Percentiles rank a stretch among this genome's conserved stretches.
Conservation (phyloP, 441 rosid genomes). For the Erodium texanum region DNA sequence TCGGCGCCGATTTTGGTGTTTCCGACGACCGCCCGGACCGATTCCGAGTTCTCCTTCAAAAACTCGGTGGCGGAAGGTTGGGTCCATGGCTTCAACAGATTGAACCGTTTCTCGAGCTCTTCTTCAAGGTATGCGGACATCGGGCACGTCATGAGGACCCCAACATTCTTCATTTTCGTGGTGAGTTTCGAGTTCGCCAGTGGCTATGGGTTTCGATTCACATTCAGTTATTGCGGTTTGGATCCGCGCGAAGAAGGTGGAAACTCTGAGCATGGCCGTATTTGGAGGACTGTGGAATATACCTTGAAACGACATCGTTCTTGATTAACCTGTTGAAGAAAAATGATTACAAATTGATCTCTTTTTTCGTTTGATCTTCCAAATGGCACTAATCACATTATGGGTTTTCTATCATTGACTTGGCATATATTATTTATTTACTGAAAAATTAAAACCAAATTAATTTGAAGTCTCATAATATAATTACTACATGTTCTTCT, state of each 20-base stretch:
- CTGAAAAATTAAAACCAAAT: too few relatives aligned
- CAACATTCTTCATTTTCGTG: slow-evolving; percentile 8
- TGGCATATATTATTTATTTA: background rate
- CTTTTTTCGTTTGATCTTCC: background rate
- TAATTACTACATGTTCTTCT: too few relatives aligned
- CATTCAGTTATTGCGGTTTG: too few relatives aligned
- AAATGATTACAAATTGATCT: background rate
- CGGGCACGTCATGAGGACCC: slow-evolving; percentile 22
- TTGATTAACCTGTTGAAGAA: background rate
- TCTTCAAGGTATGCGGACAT: slow-evolving; percentile 18
- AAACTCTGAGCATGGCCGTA: background rate
- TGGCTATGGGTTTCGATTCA: too few relatives aligned
- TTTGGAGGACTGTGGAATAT: background rate
- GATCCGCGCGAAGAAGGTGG: background rate
- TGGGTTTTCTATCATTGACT: background rate
- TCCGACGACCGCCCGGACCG: slow-evolving; percentile 18
- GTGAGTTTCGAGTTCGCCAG: background rate
- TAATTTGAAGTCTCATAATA: too few relatives aligned
- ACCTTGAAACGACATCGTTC: background rate
- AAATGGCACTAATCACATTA: background rate
- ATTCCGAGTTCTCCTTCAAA: slow-evolving; percentile 9
- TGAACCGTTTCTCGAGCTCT: slow-evolving; percentile 17
- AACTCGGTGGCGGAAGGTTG: slow-evolving; percentile 14
- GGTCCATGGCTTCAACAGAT: slow-evolving; percentile 15
- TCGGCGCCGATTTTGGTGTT: slow-evolving; percentile 21